Percentiles rank a stretch among this genome's conserved stretches.
Conservation (phyloP, 1,284 basidiomycete species). For the Irpex sp. region DNA sequence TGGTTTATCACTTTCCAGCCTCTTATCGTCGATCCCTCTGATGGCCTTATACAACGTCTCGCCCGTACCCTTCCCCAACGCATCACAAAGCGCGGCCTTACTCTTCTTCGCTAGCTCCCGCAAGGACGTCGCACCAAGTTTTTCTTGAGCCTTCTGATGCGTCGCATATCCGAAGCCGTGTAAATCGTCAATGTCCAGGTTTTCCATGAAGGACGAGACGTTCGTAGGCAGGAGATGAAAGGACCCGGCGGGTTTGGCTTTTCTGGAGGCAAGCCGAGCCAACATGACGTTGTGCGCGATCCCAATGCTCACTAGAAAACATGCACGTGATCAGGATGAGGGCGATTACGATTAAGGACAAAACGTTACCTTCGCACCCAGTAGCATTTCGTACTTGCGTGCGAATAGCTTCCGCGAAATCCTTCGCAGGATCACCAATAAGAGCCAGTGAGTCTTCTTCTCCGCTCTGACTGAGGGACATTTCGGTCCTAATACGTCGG, state of each 20-base stretch:
- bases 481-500: slow-evolving; percentile 34
- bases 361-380: slow-evolving; percentile 72
- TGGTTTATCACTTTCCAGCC: slow-evolving; percentile 79
- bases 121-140: slow-evolving; percentile 71
- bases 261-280: slow-evolving; percentile 86
- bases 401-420: slow-evolving; percentile 81
- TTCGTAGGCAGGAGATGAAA: slow-evolving; percentile 67
- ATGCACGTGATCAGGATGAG: not conserved
- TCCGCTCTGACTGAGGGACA: slow-evolving; percentile 22
- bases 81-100: slow-evolving; percentile 62
- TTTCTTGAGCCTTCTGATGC: slow-evolving; percentile 71
- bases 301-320: slow-evolving; percentile 76
- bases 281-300: slow-evolving; percentile 91
- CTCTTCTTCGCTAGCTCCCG: slow-evolving; percentile 65
- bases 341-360: not conserved
- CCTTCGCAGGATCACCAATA: slow-evolving; percentile 57
- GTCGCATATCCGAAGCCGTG: slow-evolving; percentile 84
- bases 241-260: slow-evolving; percentile 86
- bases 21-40: slow-evolving; percentile 79
- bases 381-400: slow-evolving; percentile 73
- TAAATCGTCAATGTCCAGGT: slow-evolving; percentile 82
- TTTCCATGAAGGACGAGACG: slow-evolving; percentile 58
- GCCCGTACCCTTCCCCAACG: slow-evolving; percentile 80
- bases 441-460: slow-evolving; percentile 20
- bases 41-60: slow-evolving; percentile 83